phyloP scores from a whole-genome alignment of 2,329 filamentous ascomycete species.

The Colletotrichum endophyticum region DNA sequence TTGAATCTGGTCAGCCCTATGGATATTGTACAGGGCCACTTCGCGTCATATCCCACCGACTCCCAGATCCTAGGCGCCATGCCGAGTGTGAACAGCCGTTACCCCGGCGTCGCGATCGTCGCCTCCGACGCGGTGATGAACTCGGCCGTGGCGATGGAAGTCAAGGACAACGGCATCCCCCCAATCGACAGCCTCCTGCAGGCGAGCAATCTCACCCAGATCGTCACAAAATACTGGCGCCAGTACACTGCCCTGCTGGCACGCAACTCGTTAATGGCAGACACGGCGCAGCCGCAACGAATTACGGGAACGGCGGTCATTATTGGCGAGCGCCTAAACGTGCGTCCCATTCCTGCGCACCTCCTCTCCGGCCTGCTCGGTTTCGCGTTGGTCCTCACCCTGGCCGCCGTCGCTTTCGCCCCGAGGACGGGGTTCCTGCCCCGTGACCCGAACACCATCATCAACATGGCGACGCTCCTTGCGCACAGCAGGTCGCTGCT shows the following conservation, averaged over 20 bases:
- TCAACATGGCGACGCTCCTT: constrained; percentile 38
- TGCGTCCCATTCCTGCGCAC: constrained; percentile 33
- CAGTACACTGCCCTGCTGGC: constrained; percentile 39
- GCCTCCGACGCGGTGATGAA: constrained; percentile 36
- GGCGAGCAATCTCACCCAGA: constrained; percentile 23
- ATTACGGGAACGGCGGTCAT: constrained; percentile 27
- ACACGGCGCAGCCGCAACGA: neutral
- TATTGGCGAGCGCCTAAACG: constrained; percentile 33
- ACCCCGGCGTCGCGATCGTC: constrained; percentile 27
- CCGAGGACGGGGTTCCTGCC: constrained; percentile 39
- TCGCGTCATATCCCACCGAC: constrained; percentile 24
- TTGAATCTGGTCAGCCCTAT: constrained; percentile 26
- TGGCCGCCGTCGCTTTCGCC: constrained; percentile 24
- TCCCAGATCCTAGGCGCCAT: constrained; percentile 7
- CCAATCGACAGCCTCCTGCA: constrained; percentile 29
- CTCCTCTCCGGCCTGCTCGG: constrained; percentile 32
- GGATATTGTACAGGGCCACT: constrained; percentile 29
- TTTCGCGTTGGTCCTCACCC: constrained; percentile 27
- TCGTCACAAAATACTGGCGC: constrained; percentile 35
- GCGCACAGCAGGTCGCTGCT: constrained; percentile 39
- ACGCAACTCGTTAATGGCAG: constrained; percentile 30
- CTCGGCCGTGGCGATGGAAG: constrained; percentile 32
- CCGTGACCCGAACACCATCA: constrained; percentile 35
- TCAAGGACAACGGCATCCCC: constrained; percentile 23
- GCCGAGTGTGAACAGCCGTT: constrained; percentile 20